A percentile compares a stretch with the other conserved stretches of the same genome.
Evolutionary conservation across 768 basidiomycete genomes (phyloP).

Genomic region (Boletus vermiculosoides): DNA sequence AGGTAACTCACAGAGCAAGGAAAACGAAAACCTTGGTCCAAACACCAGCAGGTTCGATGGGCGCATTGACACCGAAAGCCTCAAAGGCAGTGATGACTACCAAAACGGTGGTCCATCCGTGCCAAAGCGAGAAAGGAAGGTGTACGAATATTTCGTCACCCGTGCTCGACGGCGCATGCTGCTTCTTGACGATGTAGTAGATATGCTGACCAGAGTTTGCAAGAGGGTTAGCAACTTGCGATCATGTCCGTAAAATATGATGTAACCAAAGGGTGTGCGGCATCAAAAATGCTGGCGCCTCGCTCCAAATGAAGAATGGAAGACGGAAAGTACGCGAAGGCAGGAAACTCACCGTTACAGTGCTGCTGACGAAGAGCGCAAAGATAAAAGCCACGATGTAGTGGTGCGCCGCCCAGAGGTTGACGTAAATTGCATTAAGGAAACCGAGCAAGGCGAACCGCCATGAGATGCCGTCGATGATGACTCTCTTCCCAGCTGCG

Average conservation of each 20-base stretch:
- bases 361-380: constrained; percentile 80
- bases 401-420: constrained; percentile 76
- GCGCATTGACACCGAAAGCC: constrained; percentile 82
- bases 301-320: constrained; percentile 16
- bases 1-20: constrained; percentile 67
- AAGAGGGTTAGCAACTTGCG: constrained; percentile 12
- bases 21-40: constrained; percentile 97
- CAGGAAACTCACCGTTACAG: constrained; percentile 44
- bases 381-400: constrained; percentile 85
- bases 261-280: neutral
- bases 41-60: constrained; percentile 62
- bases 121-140: constrained; percentile 94
- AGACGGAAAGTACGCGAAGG: constrained; percentile 1
- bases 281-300: constrained; percentile 4
- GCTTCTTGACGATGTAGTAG: constrained; percentile 93
- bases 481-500: constrained; percentile 66
- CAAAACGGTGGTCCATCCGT: constrained; percentile 88
- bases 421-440: constrained; percentile 87
- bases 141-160: constrained; percentile 89
- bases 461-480: constrained; percentile 90
- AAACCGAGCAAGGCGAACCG: constrained; percentile 85
- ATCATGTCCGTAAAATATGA: constrained; percentile 8
- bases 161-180: constrained; percentile 59
- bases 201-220: constrained; percentile 56
- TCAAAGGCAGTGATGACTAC: constrained; percentile 82